These are phyloP conservation scores for Taxillus chinensis DNA, from an alignment of 164 flowering plant genomes.

Conservation along the genomic window DNA sequence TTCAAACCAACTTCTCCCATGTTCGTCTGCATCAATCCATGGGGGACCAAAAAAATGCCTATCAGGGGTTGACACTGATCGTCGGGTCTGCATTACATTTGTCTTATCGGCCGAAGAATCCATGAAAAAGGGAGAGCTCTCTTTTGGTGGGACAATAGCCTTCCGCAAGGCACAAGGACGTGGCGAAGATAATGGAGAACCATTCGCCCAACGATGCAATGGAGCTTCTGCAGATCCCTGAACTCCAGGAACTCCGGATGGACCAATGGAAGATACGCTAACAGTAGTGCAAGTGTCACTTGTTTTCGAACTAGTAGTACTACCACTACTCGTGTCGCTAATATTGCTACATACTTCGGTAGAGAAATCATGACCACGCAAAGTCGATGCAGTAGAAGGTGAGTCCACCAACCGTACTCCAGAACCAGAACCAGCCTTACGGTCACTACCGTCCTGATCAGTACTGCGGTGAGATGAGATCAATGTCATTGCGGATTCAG, in stretches of 20 bases:
- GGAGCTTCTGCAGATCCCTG: too few relatives aligned
- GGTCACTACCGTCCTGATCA: slow-evolving; percentile 22
- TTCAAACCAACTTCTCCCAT: slow-evolving; percentile 10
- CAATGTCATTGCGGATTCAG: slow-evolving; percentile 69
- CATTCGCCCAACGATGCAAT: too few relatives aligned
- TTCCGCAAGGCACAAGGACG: slow-evolving; percentile 7
- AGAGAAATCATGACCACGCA: too few relatives aligned
- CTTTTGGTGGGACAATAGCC: slow-evolving; percentile 17
- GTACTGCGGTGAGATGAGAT: slow-evolving; percentile 39
- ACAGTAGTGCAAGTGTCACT: too few relatives aligned
- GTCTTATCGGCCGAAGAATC: slow-evolving; percentile 40
- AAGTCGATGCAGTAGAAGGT: too few relatives aligned
- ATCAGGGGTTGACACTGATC: slow-evolving; percentile 44
- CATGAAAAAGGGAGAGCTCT: slow-evolving; percentile 31
- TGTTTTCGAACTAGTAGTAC: too few relatives aligned
- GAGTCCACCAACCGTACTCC: too few relatives aligned
- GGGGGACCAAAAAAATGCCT: slow-evolving; percentile 9
- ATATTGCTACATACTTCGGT: too few relatives aligned
- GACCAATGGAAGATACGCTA: too few relatives aligned
- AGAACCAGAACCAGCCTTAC: slow-evolving; percentile 3
- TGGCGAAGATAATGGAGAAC: slow-evolving; percentile 2
- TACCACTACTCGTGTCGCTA: too few relatives aligned
- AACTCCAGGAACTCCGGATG: too few relatives aligned
- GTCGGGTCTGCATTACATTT: slow-evolving; percentile 65
- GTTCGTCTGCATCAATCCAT: slow-evolving; percentile 13